These are phyloP conservation scores for Fusarium redolens DNA, from an alignment of 2,329 filamentous ascomycete species.

Conservation along the genomic window DNA sequence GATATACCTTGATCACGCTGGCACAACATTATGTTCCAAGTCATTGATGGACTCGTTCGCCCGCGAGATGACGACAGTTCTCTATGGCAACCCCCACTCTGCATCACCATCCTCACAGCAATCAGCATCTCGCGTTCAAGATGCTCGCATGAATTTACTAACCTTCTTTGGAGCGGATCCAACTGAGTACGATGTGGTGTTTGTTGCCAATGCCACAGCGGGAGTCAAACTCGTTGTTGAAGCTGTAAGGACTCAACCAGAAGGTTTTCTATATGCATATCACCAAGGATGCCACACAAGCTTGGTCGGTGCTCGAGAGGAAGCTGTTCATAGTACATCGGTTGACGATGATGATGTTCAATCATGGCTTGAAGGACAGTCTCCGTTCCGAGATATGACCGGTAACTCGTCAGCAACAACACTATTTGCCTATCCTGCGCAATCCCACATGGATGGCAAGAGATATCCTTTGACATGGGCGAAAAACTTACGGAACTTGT, in stretches of 20 bases:
- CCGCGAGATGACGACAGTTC: constrained; percentile 77
- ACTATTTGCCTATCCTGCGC: constrained; percentile 84
- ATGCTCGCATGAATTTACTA: constrained; percentile 76
- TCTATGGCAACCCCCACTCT: constrained; percentile 95
- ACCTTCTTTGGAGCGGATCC: constrained; percentile 85
- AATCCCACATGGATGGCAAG: constrained; percentile 91
- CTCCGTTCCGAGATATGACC: constrained; percentile 45
- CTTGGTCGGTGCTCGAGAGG: constrained; percentile 81
- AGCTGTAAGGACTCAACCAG: constrained; percentile 72
- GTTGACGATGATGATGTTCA: constrained; percentile 73
- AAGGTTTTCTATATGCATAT: constrained; percentile 86
- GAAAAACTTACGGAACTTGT: constrained; percentile 53
- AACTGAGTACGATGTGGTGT: constrained; percentile 85
- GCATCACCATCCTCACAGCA: constrained; percentile 83
- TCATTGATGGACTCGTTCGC: constrained; percentile 85
- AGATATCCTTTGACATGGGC: constrained; percentile 80
- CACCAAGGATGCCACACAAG: constrained; percentile 90
- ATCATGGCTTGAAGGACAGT: constrained; percentile 67
- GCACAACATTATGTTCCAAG: constrained; percentile 86
- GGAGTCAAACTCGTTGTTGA: constrained; percentile 90
- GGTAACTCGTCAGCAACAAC: constrained; percentile 43
- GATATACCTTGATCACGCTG: constrained; percentile 92
- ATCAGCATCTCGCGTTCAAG: constrained; percentile 79
- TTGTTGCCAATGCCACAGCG: constrained; percentile 92
- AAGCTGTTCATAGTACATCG: constrained; percentile 73